These are phyloP conservation scores for Amanita muscaria DNA, from an alignment of 768 basidiomycete genomes.

Conservation along the genomic window DNA sequence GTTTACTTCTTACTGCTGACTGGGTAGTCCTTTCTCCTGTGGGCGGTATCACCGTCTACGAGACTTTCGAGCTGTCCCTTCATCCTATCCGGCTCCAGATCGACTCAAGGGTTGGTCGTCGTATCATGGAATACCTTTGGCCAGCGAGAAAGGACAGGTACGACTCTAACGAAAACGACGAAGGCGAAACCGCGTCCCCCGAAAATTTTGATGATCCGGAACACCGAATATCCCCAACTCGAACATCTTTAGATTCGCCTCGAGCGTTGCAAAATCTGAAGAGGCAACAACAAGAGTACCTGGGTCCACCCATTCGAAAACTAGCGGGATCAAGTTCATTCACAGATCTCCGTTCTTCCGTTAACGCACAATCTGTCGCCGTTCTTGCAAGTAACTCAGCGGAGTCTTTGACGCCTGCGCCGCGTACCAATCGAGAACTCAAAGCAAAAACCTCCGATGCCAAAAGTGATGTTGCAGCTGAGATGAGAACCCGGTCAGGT, in stretches of 20 bases:
- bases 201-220: constrained; percentile 11
- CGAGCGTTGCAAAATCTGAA: constrained; percentile 21
- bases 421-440: not conserved
- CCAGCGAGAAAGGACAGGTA: constrained; percentile 45
- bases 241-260: constrained; percentile 48
- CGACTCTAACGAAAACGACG: constrained; percentile 17
- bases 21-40: constrained; percentile 88
- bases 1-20: constrained; percentile 64
- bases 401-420: not conserved
- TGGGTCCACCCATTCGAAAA: constrained; percentile 37
- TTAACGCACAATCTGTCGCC: constrained; percentile 1
- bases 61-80: constrained; percentile 69
- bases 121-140: constrained; percentile 88
- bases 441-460: constrained; percentile 10
- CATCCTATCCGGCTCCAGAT: constrained; percentile 85
- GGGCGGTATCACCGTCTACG: constrained; percentile 87
- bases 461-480: constrained; percentile 53
- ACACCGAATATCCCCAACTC: constrained; percentile 10
- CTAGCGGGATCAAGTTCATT: constrained; percentile 60
- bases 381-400: constrained; percentile 15
- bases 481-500: constrained; percentile 74
- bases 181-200: constrained; percentile 8
- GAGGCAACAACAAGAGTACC: constrained; percentile 10
- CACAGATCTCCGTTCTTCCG: constrained; percentile 46
- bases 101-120: constrained; percentile 71